phyloP scores from a whole-genome alignment of 331 rosid genomes.

The Quercus lobata region DNA sequence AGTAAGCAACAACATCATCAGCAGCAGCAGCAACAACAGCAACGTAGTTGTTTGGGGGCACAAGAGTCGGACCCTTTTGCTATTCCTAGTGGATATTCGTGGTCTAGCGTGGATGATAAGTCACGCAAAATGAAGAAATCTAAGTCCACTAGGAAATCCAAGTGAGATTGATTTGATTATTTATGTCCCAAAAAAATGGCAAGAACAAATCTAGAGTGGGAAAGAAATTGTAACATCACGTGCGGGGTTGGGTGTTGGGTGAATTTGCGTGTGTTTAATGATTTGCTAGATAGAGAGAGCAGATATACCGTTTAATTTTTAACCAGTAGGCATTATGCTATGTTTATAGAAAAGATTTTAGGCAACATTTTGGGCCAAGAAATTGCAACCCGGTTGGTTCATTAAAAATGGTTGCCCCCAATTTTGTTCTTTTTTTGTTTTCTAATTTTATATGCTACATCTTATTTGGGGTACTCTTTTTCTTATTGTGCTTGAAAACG shows the following conservation, averaged over 20 bases:
- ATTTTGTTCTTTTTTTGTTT: background rate
- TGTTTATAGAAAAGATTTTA: background rate
- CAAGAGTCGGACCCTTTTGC: conserved; percentile 77
- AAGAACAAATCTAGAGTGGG: background rate
- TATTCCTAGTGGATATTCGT: conserved; percentile 72
- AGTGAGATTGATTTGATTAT: conserved; percentile 16
- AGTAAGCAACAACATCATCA: conserved; percentile 19
- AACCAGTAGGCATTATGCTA: background rate
- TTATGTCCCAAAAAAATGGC: background rate
- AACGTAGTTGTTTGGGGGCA: conserved; percentile 11
- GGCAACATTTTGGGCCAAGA: background rate
- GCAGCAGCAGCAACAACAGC: conserved; percentile 26
- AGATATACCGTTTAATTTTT: conserved; percentile 18
- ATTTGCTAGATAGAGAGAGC: background rate
- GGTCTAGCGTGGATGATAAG: conserved; percentile 66
- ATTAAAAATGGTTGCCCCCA: background rate
- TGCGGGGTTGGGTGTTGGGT: conserved; percentile 3
- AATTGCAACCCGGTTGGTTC: background rate
- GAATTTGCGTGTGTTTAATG: conserved; percentile 2
- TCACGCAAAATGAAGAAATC: conserved; percentile 65
- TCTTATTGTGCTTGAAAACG: too few species aligned
- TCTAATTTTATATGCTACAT: background rate
- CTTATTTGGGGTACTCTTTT: too few species aligned
- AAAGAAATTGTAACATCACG: background rate
- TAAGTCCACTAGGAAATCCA: conserved; percentile 65